These are phyloP conservation scores for Penicillium brevicompactum DNA, from an alignment of 2,329 filamentous ascomycete genomes.

Conservation along the genomic window DNA sequence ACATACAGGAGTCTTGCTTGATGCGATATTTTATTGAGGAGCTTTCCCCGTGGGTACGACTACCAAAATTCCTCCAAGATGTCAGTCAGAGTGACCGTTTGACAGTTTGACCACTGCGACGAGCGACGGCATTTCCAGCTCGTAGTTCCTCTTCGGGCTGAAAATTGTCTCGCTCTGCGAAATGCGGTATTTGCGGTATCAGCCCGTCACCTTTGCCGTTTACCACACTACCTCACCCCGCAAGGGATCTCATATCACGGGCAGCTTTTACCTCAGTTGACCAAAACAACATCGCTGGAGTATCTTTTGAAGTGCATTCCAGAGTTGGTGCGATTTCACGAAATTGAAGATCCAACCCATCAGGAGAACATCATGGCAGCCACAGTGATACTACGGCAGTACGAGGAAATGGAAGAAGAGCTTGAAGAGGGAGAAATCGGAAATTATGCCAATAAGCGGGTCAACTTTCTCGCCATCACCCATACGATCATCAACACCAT, in stretches of 20 bases:
- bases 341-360: slow-evolving; percentile 14
- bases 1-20: slow-evolving; percentile 22
- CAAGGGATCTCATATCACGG: slow-evolving; percentile 16
- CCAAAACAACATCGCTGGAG: slow-evolving; percentile 20
- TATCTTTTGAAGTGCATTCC: slow-evolving; percentile 28
- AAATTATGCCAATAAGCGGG: slow-evolving; percentile 11
- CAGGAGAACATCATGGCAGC: slow-evolving; percentile 31
- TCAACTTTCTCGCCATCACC: slow-evolving; percentile 26
- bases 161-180: slow-evolving; percentile 19
- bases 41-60: slow-evolving; percentile 27
- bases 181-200: slow-evolving; percentile 30
- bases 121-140: slow-evolving; percentile 23
- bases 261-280: slow-evolving; percentile 16
- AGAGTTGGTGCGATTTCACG: slow-evolving; percentile 19
- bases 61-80: neutral
- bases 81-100: neutral
- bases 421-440: slow-evolving; percentile 28
- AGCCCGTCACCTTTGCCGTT: slow-evolving; percentile 21
- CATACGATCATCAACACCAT: slow-evolving; percentile 27
- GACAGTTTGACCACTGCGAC: slow-evolving; percentile 28
- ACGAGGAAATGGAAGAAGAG: slow-evolving; percentile 31
- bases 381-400: slow-evolving; percentile 27
- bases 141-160: slow-evolving; percentile 20
- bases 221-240: slow-evolving; percentile 23
- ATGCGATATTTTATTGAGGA: slow-evolving; percentile 29